Evolutionary conservation across 2,329 filamentous ascomycete species (phyloP), one percentile per base, ranked within the genome.

Genomic region (Atkinsonella hypoxylon): DNA sequence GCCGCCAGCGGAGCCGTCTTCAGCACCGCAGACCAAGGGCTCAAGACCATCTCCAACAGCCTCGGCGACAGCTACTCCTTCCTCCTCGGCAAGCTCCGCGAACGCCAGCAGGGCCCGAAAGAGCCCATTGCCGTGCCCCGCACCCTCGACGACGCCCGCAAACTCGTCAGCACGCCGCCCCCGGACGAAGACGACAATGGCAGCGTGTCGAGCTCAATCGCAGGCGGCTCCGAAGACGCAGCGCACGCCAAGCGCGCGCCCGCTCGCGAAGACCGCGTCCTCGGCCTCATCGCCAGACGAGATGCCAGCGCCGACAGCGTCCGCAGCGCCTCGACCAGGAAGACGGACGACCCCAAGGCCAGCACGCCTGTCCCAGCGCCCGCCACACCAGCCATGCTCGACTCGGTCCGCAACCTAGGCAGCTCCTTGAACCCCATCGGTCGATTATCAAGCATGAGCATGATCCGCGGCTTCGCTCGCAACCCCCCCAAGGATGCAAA

Each of bases 1-100:
- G 86, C 83, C 32, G 88, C 89, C 42, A 87, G 87, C 53, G 91
- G 95, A 64, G 86, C 87, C 2, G 82, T 95, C 26, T 79, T 95
- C 53, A 89, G 79, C 58, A 90, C 89, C 0, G 93, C 93, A 11
- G 93, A 98, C 61, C 89, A 95, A 64, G 80, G 90, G 1, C 75
- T 97, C 56, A 95, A 96, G 62, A 94, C 83, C 36, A 95, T 98
- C 57, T 87, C 91, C 55, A 90, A 79, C 61, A 94, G 89, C 45
- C 73, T 97, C 4, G 90, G 91, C 53, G 89, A 88, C 61, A 96
- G 89, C 63, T 94, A 96, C 69, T 93, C 89, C 53, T 95, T 97
- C 64, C 72, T 98, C 22, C 81, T 98, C 50, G 91, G 91, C 15
- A 87, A 89, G 57, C 74, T 96, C 18, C 88, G 86, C 54, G 89